These are phyloP conservation scores for Rhododendron molle DNA, from an alignment of 148 eudicot genomes.

Conservation along the genomic window DNA sequence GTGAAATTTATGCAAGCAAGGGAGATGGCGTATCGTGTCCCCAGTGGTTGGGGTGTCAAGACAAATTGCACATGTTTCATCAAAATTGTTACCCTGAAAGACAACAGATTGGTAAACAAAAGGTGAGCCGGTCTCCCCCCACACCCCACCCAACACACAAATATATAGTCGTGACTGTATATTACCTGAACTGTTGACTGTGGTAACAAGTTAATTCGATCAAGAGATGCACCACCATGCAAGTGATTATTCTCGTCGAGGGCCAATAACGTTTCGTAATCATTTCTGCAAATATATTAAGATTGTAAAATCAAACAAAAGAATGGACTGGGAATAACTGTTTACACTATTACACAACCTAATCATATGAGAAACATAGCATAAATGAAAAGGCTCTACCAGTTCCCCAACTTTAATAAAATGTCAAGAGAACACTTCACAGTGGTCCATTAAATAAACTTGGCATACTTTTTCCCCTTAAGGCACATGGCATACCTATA, in stretches of 20 bases:
- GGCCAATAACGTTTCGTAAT: constrained; percentile 88
- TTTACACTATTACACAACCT: neutral
- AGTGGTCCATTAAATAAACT: neutral
- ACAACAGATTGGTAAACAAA: neutral
- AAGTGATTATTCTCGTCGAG: constrained; percentile 86
- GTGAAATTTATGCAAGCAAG: constrained; percentile 97
- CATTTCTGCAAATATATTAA: constrained; percentile 39
- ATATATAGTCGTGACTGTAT: neutral
- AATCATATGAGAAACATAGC: neutral
- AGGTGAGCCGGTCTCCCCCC: neutral
- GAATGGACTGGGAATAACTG: neutral
- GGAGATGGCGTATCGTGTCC: constrained; percentile 89
- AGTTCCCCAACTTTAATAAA: neutral
- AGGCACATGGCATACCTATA: neutral
- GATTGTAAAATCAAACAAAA: neutral
- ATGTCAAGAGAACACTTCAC: neutral
- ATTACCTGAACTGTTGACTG: constrained; percentile 72
- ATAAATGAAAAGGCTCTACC: neutral
- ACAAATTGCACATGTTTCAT: constrained; percentile 78
- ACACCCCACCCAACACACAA: neutral
- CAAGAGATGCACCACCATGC: constrained; percentile 68
- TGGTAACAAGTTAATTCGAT: constrained; percentile 62
- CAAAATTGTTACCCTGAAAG: constrained; percentile 54
- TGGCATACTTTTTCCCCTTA: neutral
- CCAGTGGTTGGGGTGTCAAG: constrained; percentile 81